Conservation (phyloP, 2,329 filamentous ascomycete genomes). For the Aureobasidium melanogenum region DNA sequence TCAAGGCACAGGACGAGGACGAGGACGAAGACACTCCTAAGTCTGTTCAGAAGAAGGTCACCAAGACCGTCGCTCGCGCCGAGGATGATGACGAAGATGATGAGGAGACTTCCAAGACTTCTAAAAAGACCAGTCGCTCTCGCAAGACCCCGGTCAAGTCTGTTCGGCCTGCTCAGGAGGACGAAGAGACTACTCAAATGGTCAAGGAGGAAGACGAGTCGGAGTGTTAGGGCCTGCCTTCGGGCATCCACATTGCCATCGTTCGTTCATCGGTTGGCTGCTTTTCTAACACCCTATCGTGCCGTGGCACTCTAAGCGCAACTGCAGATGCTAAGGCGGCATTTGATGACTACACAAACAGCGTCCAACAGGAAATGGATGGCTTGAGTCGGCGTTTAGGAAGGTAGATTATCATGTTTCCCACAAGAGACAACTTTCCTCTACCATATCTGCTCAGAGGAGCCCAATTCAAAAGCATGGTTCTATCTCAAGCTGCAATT, state of each 20-base stretch:
- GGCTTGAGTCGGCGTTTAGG: neutral
- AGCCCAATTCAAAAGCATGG: too few species aligned
- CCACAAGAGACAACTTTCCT: neutral
- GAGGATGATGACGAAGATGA: neutral
- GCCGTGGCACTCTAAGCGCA: neutral
- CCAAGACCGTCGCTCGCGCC: neutral
- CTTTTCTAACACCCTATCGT: neutral
- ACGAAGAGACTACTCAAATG: neutral
- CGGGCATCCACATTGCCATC: neutral
- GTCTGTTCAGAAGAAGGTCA: neutral
- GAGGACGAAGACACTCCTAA: neutral
- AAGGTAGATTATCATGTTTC: neutral
- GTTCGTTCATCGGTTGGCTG: neutral
- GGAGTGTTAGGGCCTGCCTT: neutral
- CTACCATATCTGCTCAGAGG: neutral
- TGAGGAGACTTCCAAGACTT: neutral
- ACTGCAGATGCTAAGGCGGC: neutral
- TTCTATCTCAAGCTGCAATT: too few species aligned
- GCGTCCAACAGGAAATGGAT: neutral
- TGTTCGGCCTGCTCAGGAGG: neutral
- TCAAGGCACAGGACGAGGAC: neutral
- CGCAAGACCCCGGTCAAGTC: conserved; percentile 3
- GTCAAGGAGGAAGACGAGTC: neutral
- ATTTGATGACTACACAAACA: neutral
- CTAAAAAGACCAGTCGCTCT: neutral